Percentiles rank a stretch among this genome's conserved stretches.
Conservation (phyloP, 768 basidiomycete species). For the Daedaleopsis nitida region DNA sequence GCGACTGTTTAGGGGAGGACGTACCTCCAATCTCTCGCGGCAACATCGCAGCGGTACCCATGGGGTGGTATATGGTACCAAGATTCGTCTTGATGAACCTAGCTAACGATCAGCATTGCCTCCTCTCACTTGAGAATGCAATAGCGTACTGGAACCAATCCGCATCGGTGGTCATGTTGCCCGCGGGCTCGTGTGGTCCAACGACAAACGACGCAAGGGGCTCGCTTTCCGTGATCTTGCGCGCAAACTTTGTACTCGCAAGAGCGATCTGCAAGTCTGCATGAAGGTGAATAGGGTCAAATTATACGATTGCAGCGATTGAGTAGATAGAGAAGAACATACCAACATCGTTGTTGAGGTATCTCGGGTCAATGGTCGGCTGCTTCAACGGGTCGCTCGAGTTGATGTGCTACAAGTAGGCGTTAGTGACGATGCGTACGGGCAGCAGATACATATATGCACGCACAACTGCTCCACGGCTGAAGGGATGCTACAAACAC, state of each 20-base stretch:
- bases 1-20: neutral
- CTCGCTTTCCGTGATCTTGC: neutral
- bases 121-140: neutral
- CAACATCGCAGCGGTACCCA: conserved; percentile 8
- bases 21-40: conserved; percentile 7
- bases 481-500: conserved; percentile 2
- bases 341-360: neutral
- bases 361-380: neutral
- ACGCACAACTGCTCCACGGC: neutral
- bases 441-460: neutral
- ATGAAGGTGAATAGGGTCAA: neutral
- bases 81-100: conserved; percentile 9
- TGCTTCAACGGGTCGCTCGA: neutral
- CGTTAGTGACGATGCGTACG: neutral
- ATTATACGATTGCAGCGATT: too few relatives aligned
- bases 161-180: neutral
- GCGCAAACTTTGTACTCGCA: neutral
- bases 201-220: neutral
- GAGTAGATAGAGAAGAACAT: neutral
- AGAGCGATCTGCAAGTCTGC: neutral
- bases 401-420: neutral
- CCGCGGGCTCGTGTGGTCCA: neutral
- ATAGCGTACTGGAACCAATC: neutral
- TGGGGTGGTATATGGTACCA: conserved; percentile 2
- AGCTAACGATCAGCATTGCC: neutral